Conservation (phyloP, 139 green algal species). For the Axilococcus clingmanii region DNA sequence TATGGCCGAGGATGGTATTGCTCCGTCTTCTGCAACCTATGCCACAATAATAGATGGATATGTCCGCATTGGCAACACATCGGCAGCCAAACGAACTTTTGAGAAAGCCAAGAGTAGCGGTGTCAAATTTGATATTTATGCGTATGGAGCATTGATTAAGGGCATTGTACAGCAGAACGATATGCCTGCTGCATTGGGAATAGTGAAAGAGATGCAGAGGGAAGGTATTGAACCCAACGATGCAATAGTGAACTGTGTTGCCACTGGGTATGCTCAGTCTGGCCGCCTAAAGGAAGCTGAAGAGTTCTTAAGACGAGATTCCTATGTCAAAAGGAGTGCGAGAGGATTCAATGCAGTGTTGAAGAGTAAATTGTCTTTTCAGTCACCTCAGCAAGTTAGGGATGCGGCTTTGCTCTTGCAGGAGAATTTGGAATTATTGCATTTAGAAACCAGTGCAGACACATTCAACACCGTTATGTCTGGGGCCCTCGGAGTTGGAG, state of each 20-base stretch:
- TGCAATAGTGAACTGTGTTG: slow-evolving; percentile 59
- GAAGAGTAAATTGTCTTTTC: slow-evolving; percentile 65
- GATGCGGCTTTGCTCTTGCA: slow-evolving; percentile 3
- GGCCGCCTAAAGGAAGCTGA: slow-evolving; percentile 48
- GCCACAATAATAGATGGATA: slow-evolving; percentile 53
- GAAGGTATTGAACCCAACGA: slow-evolving; percentile 18
- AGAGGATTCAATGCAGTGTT: slow-evolving; percentile 78
- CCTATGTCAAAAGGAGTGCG: slow-evolving; percentile 36
- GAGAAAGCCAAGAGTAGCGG: slow-evolving; percentile 30
- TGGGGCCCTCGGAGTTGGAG: slow-evolving; percentile 16
- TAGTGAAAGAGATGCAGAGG: slow-evolving; percentile 27
- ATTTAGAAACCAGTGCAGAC: not conserved
- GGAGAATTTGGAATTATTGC: slow-evolving; percentile 4
- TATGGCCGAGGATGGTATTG: slow-evolving; percentile 22
- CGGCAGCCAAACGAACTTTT: slow-evolving; percentile 22
- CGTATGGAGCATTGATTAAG: slow-evolving; percentile 34
- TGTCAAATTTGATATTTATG: slow-evolving; percentile 38
- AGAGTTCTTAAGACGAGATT: slow-evolving; percentile 14
- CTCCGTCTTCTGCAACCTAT: slow-evolving; percentile 42
- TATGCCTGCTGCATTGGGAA: slow-evolving; percentile 7
- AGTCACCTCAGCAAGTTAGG: not conserved
- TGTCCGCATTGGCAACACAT: slow-evolving; percentile 30
- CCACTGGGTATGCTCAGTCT: slow-evolving; percentile 61
- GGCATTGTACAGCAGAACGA: slow-evolving; percentile 27
- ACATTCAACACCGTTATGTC: slow-evolving; percentile 42